A percentile compares a stretch with the other conserved stretches of the same genome.
Evolutionary conservation across 441 rosid genomes (phyloP).

Genomic region (Syzygium syzygioides): DNA sequence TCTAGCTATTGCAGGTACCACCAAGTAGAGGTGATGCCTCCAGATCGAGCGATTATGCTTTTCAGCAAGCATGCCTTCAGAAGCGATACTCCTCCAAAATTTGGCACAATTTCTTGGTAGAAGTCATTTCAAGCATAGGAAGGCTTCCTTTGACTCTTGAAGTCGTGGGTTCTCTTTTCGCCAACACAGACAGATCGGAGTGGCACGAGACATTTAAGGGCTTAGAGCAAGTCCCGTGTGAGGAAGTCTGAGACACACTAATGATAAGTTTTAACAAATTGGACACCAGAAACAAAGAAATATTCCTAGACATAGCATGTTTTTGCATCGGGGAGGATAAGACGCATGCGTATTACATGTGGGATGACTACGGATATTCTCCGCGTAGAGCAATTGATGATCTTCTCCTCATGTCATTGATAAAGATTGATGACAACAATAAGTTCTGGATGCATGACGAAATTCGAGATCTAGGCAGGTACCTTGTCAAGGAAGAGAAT

Average conservation of each 20-base stretch:
- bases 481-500: no score
- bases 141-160: not conserved
- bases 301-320: no score
- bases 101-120: fast-evolving
- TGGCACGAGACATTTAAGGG: not conserved
- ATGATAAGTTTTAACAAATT: not conserved
- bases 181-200: not conserved
- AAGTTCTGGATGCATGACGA: no score
- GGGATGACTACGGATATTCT: no score
- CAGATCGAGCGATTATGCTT: not conserved
- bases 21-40: not conserved
- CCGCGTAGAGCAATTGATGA: fast-evolving
- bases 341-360: no score
- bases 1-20: not conserved
- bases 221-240: not conserved
- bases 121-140: not conserved
- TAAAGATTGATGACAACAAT: no score
- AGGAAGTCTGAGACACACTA: no score
- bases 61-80: not conserved
- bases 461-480: no score
- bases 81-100: not conserved
- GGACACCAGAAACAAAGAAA: fast-evolving
- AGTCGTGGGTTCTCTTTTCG: no score
- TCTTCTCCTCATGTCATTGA: no score
- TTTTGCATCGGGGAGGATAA: fast-evolving